Conservation (phyloP, 371 early-diverging fungal species). For the Parasitella parasitica region DNA sequence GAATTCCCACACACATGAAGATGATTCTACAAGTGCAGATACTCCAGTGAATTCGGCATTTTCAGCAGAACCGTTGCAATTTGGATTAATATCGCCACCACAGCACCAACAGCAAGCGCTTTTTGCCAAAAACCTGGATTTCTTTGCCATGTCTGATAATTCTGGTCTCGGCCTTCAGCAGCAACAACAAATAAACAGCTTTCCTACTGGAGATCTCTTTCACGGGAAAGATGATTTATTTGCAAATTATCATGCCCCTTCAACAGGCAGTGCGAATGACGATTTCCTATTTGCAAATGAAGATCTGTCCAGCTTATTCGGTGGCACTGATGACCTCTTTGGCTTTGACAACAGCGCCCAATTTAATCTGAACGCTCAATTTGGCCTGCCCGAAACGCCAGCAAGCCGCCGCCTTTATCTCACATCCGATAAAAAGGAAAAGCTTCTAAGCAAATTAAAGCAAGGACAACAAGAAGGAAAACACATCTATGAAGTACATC, state of each 20-base stretch:
- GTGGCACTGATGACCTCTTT: constrained; percentile 29
- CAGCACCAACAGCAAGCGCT: neutral
- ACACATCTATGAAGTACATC: constrained; percentile 23
- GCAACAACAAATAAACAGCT: neutral
- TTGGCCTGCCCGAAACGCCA: constrained; percentile 16
- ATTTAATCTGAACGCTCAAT: constrained; percentile 16
- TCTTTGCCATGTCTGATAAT: constrained; percentile 11
- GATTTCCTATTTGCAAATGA: constrained; percentile 25
- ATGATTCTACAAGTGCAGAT: constrained; percentile 18
- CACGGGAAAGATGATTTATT: constrained; percentile 40
- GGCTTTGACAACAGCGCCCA: constrained; percentile 7
- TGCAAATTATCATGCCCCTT: constrained; percentile 23
- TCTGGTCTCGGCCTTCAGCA: neutral
- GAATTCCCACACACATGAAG: constrained; percentile 16
- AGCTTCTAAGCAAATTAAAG: constrained; percentile 6
- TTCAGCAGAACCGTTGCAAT: constrained; percentile 15
- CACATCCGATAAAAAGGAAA: constrained; percentile 4
- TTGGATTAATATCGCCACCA: constrained; percentile 9
- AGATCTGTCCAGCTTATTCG: constrained; percentile 30
- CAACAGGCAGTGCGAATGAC: constrained; percentile 7
- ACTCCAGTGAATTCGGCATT: constrained; percentile 3
- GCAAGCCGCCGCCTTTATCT: neutral
- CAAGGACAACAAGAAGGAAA: constrained; percentile 25
- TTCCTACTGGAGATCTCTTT: constrained; percentile 17
- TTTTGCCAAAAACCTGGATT: neutral